phyloP scores from a whole-genome alignment of 495 filamentous ascomycete species.

The Diplogelasinospora grovesii region DNA sequence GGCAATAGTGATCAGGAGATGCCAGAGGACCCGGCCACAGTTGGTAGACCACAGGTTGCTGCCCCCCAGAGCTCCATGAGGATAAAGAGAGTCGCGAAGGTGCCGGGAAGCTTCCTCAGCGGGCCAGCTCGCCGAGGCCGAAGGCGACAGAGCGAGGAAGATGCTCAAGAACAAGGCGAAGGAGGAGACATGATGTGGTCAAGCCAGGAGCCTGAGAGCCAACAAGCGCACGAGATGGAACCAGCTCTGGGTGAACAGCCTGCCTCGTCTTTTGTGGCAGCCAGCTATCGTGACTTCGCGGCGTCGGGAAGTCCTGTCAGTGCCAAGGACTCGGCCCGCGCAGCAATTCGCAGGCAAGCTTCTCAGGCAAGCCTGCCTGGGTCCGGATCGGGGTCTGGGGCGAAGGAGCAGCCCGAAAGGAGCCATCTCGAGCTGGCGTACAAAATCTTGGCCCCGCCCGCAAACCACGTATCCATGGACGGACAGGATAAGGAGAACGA shows the following conservation, averaged over 20 bases:
- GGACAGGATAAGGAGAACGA: slow-evolving; percentile 75
- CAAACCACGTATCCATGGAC: slow-evolving; percentile 51
- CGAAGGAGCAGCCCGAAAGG: slow-evolving; percentile 2
- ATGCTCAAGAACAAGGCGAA: slow-evolving; percentile 38
- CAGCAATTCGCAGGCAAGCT: slow-evolving; percentile 25
- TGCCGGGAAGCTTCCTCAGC: slow-evolving; percentile 65
- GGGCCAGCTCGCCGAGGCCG: slow-evolving; percentile 68
- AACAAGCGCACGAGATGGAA: slow-evolving; percentile 30
- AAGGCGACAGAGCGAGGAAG: slow-evolving; percentile 68
- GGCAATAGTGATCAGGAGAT: slow-evolving; percentile 30
- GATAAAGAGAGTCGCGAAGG: slow-evolving; percentile 64
- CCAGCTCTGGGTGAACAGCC: slow-evolving; percentile 24
- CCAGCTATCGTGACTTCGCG: slow-evolving; percentile 31
- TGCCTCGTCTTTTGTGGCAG: slow-evolving; percentile 30
- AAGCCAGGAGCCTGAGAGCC: slow-evolving; percentile 31
- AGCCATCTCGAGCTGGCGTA: slow-evolving; percentile 36
- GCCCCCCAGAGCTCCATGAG: slow-evolving; percentile 63
- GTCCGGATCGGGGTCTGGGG: slow-evolving; percentile 8
- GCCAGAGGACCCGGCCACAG: slow-evolving; percentile 36
- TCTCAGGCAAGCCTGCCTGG: slow-evolving; percentile 15
- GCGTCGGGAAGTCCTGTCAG: slow-evolving; percentile 41
- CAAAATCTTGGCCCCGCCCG: slow-evolving; percentile 56
- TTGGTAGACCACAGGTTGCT: slow-evolving; percentile 41
- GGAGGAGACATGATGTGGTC: slow-evolving; percentile 25
- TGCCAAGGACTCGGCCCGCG: slow-evolving; percentile 27